Evolutionary conservation across 148 eudicot genomes (phyloP), one percentile per base, ranked within the genome.

Genomic region (Chenopodium quinoa): DNA sequence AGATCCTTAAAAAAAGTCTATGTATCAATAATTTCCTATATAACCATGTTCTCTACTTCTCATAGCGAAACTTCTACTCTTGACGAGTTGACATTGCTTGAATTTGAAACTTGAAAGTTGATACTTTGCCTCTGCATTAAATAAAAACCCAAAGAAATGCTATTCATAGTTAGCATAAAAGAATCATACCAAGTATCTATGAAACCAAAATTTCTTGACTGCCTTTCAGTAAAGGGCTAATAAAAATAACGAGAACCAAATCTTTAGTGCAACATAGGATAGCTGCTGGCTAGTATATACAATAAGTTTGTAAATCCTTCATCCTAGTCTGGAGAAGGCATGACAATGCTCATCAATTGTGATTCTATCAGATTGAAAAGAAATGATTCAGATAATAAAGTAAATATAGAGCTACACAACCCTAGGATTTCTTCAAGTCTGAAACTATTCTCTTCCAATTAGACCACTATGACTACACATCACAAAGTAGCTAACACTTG

Each of bases 11-110:
- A 27, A 40, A 40, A 80, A 56, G 46, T 70, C 74, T 76, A 71
- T 75, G 72, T 66, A 75, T 81, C 27, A 80, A 62, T 71, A 29
- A 77, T 65, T 58, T 65, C 70, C 75, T 81, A 48, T 80, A 48
- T 71, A 77, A 50, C 68, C 78, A 76, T 7, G 68, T 66, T 75
- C 27, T 80, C 82, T 48, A 54, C 37, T 75, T 79, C 29, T 19
- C 82, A 60, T 46, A 71, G 54, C 69, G 46, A 76, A 29, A 68
- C 75, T 75, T 62, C 58, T 65, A 80, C 69, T 19, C n/a, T 40
- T 37, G 6, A 37, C 40, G 6, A 37, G 6, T 37, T 46, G 68
- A 65, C 54, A 71, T 72, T 8, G 47, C 76, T 64, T 47, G 67
- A 47, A 22, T 13, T 65, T 67, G 77, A 60, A 60, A 14, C 34